These are phyloP conservation scores for Cytospora mali DNA, from an alignment of 2,329 filamentous ascomycete genomes.

Conservation along the genomic window DNA sequence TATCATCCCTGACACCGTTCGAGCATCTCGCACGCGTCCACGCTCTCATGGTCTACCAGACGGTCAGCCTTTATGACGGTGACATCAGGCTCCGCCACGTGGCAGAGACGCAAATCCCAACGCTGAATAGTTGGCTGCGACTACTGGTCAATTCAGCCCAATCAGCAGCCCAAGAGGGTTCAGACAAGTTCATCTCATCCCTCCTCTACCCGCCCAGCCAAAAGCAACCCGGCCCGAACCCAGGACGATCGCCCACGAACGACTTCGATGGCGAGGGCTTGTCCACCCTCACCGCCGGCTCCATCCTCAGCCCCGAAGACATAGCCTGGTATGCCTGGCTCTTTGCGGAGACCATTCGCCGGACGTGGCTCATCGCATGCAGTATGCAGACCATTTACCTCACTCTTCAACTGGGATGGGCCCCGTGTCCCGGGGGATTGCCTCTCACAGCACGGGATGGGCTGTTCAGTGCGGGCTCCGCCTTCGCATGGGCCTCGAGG, in stretches of 20 bases:
- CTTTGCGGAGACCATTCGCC: slow-evolving; percentile 33
- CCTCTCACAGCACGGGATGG: slow-evolving; percentile 32
- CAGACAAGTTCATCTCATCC: slow-evolving; percentile 1
- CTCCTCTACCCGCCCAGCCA: background rate
- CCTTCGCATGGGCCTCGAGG: slow-evolving; percentile 31
- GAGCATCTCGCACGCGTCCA: slow-evolving; percentile 48
- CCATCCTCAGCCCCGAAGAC: slow-evolving; percentile 10
- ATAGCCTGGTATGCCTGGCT: slow-evolving; percentile 33
- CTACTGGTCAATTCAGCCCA: slow-evolving; percentile 17
- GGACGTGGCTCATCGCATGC: slow-evolving; percentile 30
- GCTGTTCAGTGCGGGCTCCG: slow-evolving; percentile 31
- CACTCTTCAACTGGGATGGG: slow-evolving; percentile 26
- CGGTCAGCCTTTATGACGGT: slow-evolving; percentile 54
- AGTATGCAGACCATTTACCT: slow-evolving; percentile 28
- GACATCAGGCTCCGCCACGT: slow-evolving; percentile 46
- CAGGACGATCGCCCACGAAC: background rate
- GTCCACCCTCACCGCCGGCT: background rate
- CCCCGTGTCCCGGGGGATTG: slow-evolving; percentile 31
- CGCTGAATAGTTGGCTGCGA: slow-evolving; percentile 15
- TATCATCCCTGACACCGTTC: slow-evolving; percentile 22
- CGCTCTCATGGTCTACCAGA: slow-evolving; percentile 52
- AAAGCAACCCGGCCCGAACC: background rate
- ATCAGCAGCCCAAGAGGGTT: slow-evolving; percentile 1
- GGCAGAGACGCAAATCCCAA: slow-evolving; percentile 37
- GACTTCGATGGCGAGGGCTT: background rate